Percentiles rank a stretch among this genome's conserved stretches.
Evolutionary conservation across 2,329 filamentous ascomycete genomes (phyloP).

Genomic region (Penicillium sp.): DNA sequence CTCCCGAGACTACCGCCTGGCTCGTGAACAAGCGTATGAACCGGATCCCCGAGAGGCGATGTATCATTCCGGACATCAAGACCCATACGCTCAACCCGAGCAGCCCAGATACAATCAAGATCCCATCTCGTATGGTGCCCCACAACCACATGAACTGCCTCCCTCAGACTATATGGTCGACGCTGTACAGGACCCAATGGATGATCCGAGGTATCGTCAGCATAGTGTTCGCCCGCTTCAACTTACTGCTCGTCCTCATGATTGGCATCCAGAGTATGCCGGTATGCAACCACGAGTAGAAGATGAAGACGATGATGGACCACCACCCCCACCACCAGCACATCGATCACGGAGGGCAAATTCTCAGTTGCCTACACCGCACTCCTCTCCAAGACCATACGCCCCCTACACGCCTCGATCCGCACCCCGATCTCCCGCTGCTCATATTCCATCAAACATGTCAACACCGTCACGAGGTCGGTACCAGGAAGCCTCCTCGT

Average conservation of each 20-base stretch:
- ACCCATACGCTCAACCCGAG: constrained; percentile 23
- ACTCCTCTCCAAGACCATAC: constrained; percentile 31
- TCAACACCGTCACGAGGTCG: constrained; percentile 2
- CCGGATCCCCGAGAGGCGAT: constrained; percentile 12
- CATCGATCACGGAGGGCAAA: constrained; percentile 37
- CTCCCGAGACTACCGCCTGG: constrained; percentile 24
- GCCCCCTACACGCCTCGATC: constrained; percentile 26
- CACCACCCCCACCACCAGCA: constrained; percentile 39
- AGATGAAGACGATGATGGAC: constrained; percentile 44
- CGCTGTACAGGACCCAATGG: constrained; percentile 16
- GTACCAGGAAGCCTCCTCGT: constrained; percentile 5
- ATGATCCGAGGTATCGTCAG: constrained; percentile 26
- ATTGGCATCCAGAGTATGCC: constrained; percentile 41
- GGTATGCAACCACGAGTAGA: constrained; percentile 52
- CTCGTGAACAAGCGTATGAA: constrained; percentile 22
- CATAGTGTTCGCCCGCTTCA: constrained; percentile 29
- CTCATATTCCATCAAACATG: background rate
- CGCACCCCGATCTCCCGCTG: constrained; percentile 1
- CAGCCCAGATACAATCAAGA: constrained; percentile 28
- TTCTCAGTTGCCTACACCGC: constrained; percentile 23
- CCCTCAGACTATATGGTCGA: constrained; percentile 19
- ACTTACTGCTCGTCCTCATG: constrained; percentile 24
- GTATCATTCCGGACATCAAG: constrained; percentile 18
- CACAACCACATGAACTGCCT: constrained; percentile 21
- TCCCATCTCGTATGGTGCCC: constrained; percentile 19